Base-by-base conservation (phyloP, 2,329 filamentous ascomycete species). In the Nemania abortiva region DNA sequence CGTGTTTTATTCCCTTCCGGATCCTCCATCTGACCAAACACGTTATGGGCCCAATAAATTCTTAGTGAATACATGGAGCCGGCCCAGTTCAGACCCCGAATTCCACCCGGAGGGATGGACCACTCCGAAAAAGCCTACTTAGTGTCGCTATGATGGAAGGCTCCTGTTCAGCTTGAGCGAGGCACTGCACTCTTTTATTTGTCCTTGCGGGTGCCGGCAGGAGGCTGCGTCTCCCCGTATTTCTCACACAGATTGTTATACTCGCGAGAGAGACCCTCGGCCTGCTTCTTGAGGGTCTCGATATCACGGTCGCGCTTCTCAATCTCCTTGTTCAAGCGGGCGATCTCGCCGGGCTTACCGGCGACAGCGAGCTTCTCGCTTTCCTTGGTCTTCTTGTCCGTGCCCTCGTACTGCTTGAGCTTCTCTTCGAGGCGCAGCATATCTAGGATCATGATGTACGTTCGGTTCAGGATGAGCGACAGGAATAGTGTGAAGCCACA, bases 401-500 rank as follows among this genome's bases (percentile, higher is more conserved):
- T 81, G 75, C 91, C 91, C 86, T 97, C 93, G 81, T 93, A 91
- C 72, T 88, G 84, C 87, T 94, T 95, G 80, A 98, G 84, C 84
- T 93, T 93, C 83, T 97, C 94, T 86, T 99, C 95, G 63, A 99
- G 91, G 72, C 93, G 86, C 78, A 98, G 92, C 60, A 92, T 90
- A 76, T 98, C 95, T 74, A 97, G 88, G 78, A 98, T 97, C 93
- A 98, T 95, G 79, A 91, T 92, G 86, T 98, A 99, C 79, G 96
- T 99, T 79, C 96, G 95, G 90, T 99, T 98, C 80, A 97, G 93
- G 83, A 99, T 99, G 73, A 99, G 88, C 63, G 95, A 98, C 71
- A 99, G 91, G 90, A 99, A 98, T 72, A 99, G 91, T 5, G 96
- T 99, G 87, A 99, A 99, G 77, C 96, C 96, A 83, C 96, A 98